Evolutionary conservation across 75 land plant species (phyloP), one percentile per base, ranked within the genome.

Genomic region (Sequoiadendron giganteum): DNA sequence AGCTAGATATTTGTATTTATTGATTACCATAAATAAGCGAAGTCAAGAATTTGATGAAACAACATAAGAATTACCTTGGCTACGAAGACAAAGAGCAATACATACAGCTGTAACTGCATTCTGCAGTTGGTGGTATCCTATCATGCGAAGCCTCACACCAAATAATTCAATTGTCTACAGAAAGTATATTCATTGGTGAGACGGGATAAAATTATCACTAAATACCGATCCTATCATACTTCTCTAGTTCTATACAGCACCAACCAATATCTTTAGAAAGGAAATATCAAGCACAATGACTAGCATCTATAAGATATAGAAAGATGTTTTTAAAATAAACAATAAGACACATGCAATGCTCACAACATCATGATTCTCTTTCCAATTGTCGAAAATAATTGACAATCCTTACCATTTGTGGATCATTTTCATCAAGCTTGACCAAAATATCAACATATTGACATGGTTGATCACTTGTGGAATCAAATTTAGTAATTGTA

Each of bases 71-170:
- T 86, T 56, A 97, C 99, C 99, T 93, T 93, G 93, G 83, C 90
- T 65, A 54, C 93, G 94, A 52, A 98, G 95, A 87, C 92, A 93
- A 19, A 98, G 93, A 72, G 95, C 95, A 47, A 93, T 84, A 87
- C 95, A 95, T 49, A 94, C 89, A 16, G 99, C 97, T 84, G 99
- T 94, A 16, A 92, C 82, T 38, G 99, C 97, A 91, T 97, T 98
- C 36, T 95, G 95, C 52, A 97, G 93, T 84, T 98, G 99, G 86
- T 98, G 99, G 47, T 43, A 75, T 58, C 99, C 99, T 86, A 97
- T 88, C 95, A 96, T 92, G 47, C 77, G 88, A 42, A 98, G 84
- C 47, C 86, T 92, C 55, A 95, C 91, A 85, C 89, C 90, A 86
- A 10, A 32, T 83, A 94, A 88, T 87, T 91, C 92, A 85, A 93